phyloP scores from a whole-genome alignment of 73 alveolate species.

The Durusdinium trenchii region DNA sequence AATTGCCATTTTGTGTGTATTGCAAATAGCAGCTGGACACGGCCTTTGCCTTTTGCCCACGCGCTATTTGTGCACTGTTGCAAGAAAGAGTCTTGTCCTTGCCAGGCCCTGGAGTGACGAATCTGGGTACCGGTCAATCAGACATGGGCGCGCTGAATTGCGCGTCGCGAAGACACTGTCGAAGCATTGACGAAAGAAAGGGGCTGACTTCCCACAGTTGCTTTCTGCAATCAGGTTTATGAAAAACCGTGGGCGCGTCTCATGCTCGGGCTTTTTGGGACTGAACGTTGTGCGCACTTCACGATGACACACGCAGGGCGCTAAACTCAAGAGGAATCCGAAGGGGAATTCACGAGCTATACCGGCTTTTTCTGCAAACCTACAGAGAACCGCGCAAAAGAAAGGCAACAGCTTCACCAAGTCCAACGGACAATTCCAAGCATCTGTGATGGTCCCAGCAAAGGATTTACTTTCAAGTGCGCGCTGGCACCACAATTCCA shows the following conservation, averaged over 20 bases:
- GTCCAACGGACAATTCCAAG: not conserved
- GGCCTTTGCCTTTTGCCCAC: constrained; percentile 8
- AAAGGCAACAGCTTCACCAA: constrained; percentile 11
- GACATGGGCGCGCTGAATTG: not conserved
- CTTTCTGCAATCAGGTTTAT: not conserved
- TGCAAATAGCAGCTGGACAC: not conserved
- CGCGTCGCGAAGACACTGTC: not conserved
- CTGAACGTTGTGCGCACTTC: not conserved
- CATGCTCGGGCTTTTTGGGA: not conserved
- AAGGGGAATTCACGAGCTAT: not conserved
- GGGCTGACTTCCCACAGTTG: constrained; percentile 38
- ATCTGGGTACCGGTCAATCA: not conserved
- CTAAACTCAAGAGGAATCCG: not conserved
- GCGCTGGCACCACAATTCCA: not conserved
- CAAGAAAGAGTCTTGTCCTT: constrained; percentile 8
- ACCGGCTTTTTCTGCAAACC: not conserved
- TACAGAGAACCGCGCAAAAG: not conserved
- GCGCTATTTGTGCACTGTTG: constrained; percentile 19
- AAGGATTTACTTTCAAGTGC: not conserved
- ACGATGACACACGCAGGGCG: not conserved
- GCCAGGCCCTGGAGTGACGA: too few species aligned
- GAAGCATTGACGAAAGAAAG: not conserved
- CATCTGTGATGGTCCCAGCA: not conserved
- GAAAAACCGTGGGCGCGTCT: not conserved
- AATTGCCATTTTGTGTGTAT: not conserved